Evolutionary conservation across 164 flowering plant species (phyloP), one percentile per base, ranked within the genome.

Genomic region (Liriodendron chinense): DNA sequence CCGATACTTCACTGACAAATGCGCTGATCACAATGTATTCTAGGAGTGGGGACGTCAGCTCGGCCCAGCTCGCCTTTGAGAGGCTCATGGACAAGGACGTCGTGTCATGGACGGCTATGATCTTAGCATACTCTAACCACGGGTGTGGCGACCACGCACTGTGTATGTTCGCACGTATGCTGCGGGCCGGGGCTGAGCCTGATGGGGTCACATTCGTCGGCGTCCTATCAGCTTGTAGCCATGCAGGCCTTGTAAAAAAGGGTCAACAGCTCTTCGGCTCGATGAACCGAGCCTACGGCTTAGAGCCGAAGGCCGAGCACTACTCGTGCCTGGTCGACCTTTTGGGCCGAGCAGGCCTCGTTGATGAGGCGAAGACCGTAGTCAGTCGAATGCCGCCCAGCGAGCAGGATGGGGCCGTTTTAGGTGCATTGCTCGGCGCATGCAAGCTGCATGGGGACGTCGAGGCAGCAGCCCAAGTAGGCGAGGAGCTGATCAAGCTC

Each of bases 31-130:
- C 87, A 56, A 81, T 82, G 84, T 89, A 89, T 76, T 86, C 89
- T 8, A 85, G 81, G 78, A 69, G 47, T 43, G 94, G 94, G 13
- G 91, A 90, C 72, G 24, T 89, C 23, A 74, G 50, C 65, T 84
- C 89, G 64, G 82, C 90, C 47, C 48, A 23, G 53, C 66, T 72
- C 48, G 82, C 83, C 34, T 90, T 90, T 75, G 82, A 84, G 73
- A 69, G 65, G 68, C 83, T 85, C 57, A 68, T 73, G 68, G 74
- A 72, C 47, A 86, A 85, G 81, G 91, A 89, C 70, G 47, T 80
- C 71, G 85, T 90, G 9, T 84, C 91, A 25, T 90, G 94, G 94
- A 87, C 91, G 8, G 75, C 91, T 10, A 84, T 89, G 84, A 87
- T 89, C 47, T 72, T 81, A 67, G 86, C 88, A 26, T 89, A 84